Base-by-base conservation (phyloP, 2,329 filamentous ascomycete genomes). In the Aspergillus udagawae region DNA sequence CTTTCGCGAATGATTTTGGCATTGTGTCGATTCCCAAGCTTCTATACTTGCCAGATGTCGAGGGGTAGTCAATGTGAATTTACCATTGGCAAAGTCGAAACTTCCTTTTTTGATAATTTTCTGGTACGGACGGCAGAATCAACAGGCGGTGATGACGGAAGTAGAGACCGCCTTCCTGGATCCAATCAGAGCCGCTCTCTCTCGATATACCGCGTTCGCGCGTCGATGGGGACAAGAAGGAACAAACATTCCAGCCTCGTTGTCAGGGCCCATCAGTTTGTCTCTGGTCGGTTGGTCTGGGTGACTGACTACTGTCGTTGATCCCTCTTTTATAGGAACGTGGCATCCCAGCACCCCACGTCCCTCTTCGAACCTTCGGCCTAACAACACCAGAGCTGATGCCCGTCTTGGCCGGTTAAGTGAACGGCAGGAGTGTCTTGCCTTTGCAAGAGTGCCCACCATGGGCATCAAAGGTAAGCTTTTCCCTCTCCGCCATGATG, bases 1-100 rank as follows among this genome's bases (percentile, higher is more conserved):
- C 89, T 73, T 97, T 97, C 62, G 85, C 79, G 6, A 97, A 77
- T 48, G 87, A 85, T 70, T 86, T 88, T 14, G 90, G 84, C 92
- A 96, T 96, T 54, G 29, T 68, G 62, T 47, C 20, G 42, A 45
- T 21, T 10, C 3, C 49, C 25, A 47, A 47, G 17, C 32, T 55
- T 35, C 45, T 52, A 35, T 53, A 25, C 10, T 44, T 59, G 35
- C 32, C 10, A 14, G 42, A 17, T 4, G 4, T 29, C 4, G 28
- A 29, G 3, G 28, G n/a, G 20, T 47, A 14, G 44, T 47, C 21
- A 6, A 23, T 23, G 12, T 17, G 5, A 14, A 47, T 44, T 45
- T 38, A 48, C 42, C 49, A 51, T 49, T 32, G 51, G 55, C 60
- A n/a, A 21, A 41, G 25, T 55, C 53, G 32, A 48, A 54, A 54